Base-by-base conservation (phyloP, 352 stramenopile genomes). In the Globisporangium polare region DNA sequence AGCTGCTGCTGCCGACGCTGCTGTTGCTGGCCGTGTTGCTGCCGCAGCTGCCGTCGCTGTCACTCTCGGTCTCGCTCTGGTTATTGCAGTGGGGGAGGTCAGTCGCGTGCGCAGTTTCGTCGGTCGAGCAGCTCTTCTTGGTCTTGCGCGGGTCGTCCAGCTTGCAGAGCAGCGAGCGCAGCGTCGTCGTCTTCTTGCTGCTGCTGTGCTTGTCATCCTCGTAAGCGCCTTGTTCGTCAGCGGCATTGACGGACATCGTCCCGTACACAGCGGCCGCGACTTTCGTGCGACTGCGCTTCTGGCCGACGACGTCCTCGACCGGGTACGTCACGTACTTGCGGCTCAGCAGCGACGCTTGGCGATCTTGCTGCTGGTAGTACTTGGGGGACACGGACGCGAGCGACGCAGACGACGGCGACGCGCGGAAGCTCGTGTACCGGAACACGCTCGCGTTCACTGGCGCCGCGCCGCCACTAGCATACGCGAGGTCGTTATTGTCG, bases 21-120 rank as follows among this genome's bases (percentile, higher is more conserved):
- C 29, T 76, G 22, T 29, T 58, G 26, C 53, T 63, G 31, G 55
- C 35, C 12, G 69, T 61, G 60, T 60, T 63, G 60, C 53, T 53
- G 8, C 72, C 74, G 60, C 68, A 85, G 58, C 78, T 87, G 2
- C 74, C 74, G 63, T 92, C 83, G 42, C 83, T 92, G 58, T 92
- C 83, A 68, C 83, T 92, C 43, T 92, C 83, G 3, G 83, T 92
- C 67, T 92, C 83, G 63, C 83, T 92, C 53, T 90, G 80, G 56
- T 76, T 81, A 50, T 50, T 78, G 53, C 63, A 49, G 56, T 27
- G 53, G 43, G 18, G n/a, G n/a, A n/a, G 39, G 39, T 53, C 53
- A 12, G 15, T 65, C 52, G 51, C 71, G 8, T 9, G 33, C 10
- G 33, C 7, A 5, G 33, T 39, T 47, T 56, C 35, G 52, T 56